Evolutionary conservation across 2,329 filamentous ascomycete genomes (phyloP), one percentile per base, ranked within the genome.

Genomic region (Fusarium chaquense): DNA sequence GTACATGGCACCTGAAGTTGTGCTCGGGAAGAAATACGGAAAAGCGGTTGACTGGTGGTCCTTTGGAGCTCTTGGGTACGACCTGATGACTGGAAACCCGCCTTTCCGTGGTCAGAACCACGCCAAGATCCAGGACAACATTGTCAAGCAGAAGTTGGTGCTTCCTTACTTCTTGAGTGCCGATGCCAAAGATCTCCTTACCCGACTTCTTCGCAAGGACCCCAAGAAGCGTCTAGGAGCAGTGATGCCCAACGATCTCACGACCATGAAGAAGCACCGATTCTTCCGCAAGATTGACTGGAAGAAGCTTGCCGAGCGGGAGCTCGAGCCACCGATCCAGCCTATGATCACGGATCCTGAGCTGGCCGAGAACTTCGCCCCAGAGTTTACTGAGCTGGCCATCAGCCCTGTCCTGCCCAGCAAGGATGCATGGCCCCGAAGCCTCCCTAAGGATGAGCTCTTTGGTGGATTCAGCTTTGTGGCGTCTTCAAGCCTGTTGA

Each of bases 21-120:
- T 99, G 65, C 87, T 90, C 67, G 94, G 94, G 65, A 90, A 92
- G 70, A 90, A 93, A 71, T 99, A 99, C 79, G 94, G 95, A 76
- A 95, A 94, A 79, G 91, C 94, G 2, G 97, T 98, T 20, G 96
- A 99, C 82, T 99, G 95, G 95, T 99, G 96, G 96, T 97, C 94
- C 6, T 90, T 99, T 47, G 96, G 97, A 36, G 94, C 95, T 4
- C 87, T 99, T 46, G 94, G 93, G 35, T 97, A 91, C 79, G 96
- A 99, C 78, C 85, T 99, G 36, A 90, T 99, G 78, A 98, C 95
- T 12, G 96, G 97, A 55, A 90, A 90, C 57, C 94, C 95, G 11
- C 96, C 97, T 0, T 99, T 98, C 82, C 89, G 89, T 28, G 96
- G 93, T 44, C 90, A 91, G 79, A 98, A 98, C 82, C 90, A 97